Evolutionary conservation across 352 stramenopile species (phyloP).

Genomic region (Globisporangium orthogonon): DNA sequence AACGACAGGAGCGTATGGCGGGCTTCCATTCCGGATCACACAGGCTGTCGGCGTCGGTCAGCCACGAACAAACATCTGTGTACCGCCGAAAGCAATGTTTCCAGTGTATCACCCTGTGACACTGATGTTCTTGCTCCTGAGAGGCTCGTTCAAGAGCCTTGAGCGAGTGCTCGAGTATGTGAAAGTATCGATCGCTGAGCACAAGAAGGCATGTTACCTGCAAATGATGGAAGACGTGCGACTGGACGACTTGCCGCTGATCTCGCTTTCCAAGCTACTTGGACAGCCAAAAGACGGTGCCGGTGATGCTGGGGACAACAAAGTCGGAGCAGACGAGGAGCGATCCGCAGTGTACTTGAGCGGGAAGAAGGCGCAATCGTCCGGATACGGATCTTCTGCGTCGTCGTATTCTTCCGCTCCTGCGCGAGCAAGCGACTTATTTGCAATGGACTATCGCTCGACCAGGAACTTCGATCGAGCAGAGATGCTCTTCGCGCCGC

Average conservation of each 20-base stretch:
- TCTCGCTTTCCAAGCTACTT: conserved; percentile 48
- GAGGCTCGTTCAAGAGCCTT: conserved; percentile 58
- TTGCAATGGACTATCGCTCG: conserved; percentile 53
- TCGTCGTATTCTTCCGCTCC: conserved; percentile 20
- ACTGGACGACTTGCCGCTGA: conserved; percentile 39
- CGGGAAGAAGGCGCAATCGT: conserved; percentile 23
- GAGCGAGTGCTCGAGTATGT: conserved; percentile 52
- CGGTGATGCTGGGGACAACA: background rate
- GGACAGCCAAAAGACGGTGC: conserved; percentile 8
- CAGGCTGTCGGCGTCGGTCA: background rate
- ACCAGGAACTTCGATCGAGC: conserved; percentile 28
- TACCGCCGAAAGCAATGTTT: conserved; percentile 8
- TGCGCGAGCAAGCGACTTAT: conserved; percentile 66
- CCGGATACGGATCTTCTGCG: conserved; percentile 3
- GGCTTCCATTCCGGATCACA: conserved; percentile 12
- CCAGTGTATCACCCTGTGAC: conserved; percentile 51
- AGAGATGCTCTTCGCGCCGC: conserved; percentile 51
- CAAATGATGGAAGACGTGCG: conserved; percentile 55
- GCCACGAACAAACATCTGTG: conserved; percentile 6
- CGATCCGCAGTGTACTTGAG: conserved; percentile 33
- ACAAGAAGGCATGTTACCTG: conserved; percentile 76
- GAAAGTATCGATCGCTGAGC: conserved; percentile 41
- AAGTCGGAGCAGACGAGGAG: conserved; percentile 21
- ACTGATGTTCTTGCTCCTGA: conserved; percentile 62
- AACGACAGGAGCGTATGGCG: conserved; percentile 7